Conservation (phyloP, 331 rosid species). For the Phaseolus coccineus region DNA sequence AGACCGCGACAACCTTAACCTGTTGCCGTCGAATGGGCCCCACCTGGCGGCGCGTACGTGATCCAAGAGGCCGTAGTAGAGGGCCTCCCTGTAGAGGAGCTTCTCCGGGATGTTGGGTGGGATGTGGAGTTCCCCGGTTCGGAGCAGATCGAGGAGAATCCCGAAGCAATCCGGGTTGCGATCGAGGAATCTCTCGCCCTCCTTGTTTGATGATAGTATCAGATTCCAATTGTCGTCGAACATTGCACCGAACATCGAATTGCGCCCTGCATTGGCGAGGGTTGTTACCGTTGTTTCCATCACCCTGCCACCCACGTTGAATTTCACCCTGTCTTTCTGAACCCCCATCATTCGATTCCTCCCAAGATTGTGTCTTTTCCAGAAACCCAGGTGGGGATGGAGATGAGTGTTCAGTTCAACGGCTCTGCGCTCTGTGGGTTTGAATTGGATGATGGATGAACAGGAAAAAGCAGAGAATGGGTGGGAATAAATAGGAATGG, state of each 20-base stretch:
- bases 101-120: constrained; percentile 70
- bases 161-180: constrained; percentile 91
- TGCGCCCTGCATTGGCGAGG: constrained; percentile 79
- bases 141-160: constrained; percentile 86
- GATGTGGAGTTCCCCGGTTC: constrained; percentile 70
- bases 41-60: constrained; percentile 85
- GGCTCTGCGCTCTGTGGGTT: not conserved
- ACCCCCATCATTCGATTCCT: constrained; percentile 55
- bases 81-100: constrained; percentile 84
- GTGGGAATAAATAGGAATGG: not conserved
- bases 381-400: constrained; percentile 39
- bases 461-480: constrained; percentile 36
- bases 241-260: constrained; percentile 85
- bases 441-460: not conserved
- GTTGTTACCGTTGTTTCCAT: constrained; percentile 80
- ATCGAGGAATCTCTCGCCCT: constrained; percentile 74
- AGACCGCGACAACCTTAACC: constrained; percentile 61
- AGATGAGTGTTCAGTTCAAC: constrained; percentile 29
- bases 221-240: constrained; percentile 80
- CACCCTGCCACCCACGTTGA: constrained; percentile 83
- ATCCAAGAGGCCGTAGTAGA: constrained; percentile 77
- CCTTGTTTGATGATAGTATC: not conserved
- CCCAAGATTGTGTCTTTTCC: constrained; percentile 30
- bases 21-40: constrained; percentile 87
- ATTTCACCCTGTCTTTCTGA: constrained; percentile 66